Base-by-base conservation (phyloP, 345 rosid species). In the Kandelia obovata region DNA sequence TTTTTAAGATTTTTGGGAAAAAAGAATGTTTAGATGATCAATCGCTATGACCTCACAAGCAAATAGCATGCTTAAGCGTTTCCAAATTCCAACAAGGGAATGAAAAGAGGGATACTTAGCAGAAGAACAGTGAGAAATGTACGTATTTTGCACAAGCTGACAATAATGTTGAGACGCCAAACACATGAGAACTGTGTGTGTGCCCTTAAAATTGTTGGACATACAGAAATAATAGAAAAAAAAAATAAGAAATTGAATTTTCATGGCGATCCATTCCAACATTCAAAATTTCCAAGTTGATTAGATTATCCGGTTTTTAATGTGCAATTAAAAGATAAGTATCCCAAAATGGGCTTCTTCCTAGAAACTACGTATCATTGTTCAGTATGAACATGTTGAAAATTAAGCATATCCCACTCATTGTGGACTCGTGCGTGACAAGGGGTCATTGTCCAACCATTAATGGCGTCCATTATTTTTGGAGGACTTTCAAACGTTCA, bases 401-500 rank as follows among this genome's bases (percentile, higher is more conserved):
- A 2, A 32, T 8, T 46, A 57, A 62, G 62, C 26, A 59, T 9
- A 25, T 20, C 32, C 59, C 31, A 10, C 31, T 10, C 31, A 13
- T 1, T 43, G 59, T 7, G 59, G 19, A 56, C 59, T 56, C 59
- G 4, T 27, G 2, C 31, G 6, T 34, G 10, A 21, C 62, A 26
- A 28, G 7, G 43, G 9, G 70, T 70, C 66, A 28, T 65, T 49
- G 1, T 63, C 65, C 64, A 30, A 13, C 28, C 6, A 25, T 21
- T 2, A 64, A 59, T 28, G 43, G 51, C 34, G 53, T 68, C 78
- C 78, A n/a, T 67, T 72, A 2, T 64, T 70, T 75, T 49, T 60
- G 82, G 80, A 78, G 69, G 77, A 73, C 75, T 73, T 71, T 57
- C 69, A 30, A 51, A 35, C 31, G 7, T 55, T 43, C 39, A 63